A percentile compares a stretch with the other conserved stretches of the same genome.
Conservation (phyloP, 1,284 basidiomycete genomes). For the Ceratorhiza oryzae-sativae region DNA sequence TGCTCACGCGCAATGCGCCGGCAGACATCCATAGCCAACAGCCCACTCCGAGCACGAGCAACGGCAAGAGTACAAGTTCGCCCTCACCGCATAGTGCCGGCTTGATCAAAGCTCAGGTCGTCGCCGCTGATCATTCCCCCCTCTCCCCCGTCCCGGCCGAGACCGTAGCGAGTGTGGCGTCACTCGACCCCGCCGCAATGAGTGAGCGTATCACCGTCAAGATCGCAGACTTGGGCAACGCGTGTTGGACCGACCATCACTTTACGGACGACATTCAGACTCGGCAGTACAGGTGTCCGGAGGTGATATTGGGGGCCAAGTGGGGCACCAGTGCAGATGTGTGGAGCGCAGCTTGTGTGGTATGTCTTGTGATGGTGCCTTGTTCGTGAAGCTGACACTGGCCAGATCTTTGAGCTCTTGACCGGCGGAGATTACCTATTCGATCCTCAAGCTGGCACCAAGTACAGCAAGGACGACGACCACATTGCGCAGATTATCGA, state of each 20-base stretch:
- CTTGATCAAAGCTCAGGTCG: slow-evolving; percentile 20
- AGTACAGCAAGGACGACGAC: slow-evolving; percentile 92
- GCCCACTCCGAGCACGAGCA: slow-evolving; percentile 43
- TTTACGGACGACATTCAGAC: slow-evolving; percentile 97
- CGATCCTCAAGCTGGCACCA: slow-evolving; percentile 75
- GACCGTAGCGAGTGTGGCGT: slow-evolving; percentile 45
- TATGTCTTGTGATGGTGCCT: slow-evolving; percentile 52
- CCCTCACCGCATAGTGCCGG: slow-evolving; percentile 36
- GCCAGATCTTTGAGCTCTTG: slow-evolving; percentile 74
- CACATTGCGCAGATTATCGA: slow-evolving; percentile 98
- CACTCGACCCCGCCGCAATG: slow-evolving; percentile 62
- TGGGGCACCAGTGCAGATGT: slow-evolving; percentile 88
- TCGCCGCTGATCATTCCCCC: slow-evolving; percentile 7
- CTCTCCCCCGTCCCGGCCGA: slow-evolving; percentile 28
- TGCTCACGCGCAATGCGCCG: slow-evolving; percentile 34
- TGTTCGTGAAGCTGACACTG: slow-evolving; percentile 1
- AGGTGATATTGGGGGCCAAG: slow-evolving; percentile 88
- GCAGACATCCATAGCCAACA: slow-evolving; percentile 19
- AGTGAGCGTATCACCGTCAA: slow-evolving; percentile 96
- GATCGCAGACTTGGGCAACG: slow-evolving; percentile 96
- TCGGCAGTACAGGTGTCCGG: slow-evolving; percentile 89
- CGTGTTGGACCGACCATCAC: slow-evolving; percentile 77
- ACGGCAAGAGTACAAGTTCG: slow-evolving; percentile 47
- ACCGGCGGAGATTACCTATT: slow-evolving; percentile 86
- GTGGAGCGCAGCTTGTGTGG: slow-evolving; percentile 88